Evolutionary conservation across 106 monocot genomes (phyloP), one percentile per base, ranked within the genome.

Genomic region (Iris macrosiphon): DNA sequence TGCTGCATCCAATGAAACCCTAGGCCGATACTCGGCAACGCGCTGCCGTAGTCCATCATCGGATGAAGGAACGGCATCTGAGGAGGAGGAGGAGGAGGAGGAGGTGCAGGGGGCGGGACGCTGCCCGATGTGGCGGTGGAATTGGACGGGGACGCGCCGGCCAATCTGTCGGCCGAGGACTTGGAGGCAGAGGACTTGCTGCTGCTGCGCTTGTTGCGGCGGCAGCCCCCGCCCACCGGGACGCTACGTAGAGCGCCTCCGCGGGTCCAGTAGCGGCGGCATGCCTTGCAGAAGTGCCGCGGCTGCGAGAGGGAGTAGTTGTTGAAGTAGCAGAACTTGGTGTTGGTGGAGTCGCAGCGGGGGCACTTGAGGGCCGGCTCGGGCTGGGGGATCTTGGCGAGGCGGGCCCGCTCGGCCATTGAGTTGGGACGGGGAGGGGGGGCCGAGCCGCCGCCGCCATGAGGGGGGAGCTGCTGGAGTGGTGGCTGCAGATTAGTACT

Each of bases 281-380:
- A 84, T 51, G 77, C 66, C 78, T 83, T 83, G 74, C 83, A 83
- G 70, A 83, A 83, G 61, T 83, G 78, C 4, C 84, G 74, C 4
- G 84, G 84, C 65, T 84, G 84, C 27, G 79, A 56, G 35, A 84
- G 66, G 71, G 66, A 67, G 67, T 84, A 84, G 58, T 71, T 71
- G 62, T 77, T 77, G 61, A 66, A 77, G 66, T 77, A 77, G 66
- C 77, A 77, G 71, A 77, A 77, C 39, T 79, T 79, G 44, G 79
- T 79, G 73, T 79, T 79, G 56, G 51, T 62, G 43, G 78, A 78
- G 39, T 78, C 78, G 44, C 78, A 78, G n/a, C 78, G 61, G 1
- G 69, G 79, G 53, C 79, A 79, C 46, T 79, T 73, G 50, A 73
- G 68, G 5, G 63, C 72, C 33, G 72, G 66, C 33, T 85, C 85